These are phyloP conservation scores for Agrocybe pediades DNA, from an alignment of 768 basidiomycete genomes.

Conservation along the genomic window DNA sequence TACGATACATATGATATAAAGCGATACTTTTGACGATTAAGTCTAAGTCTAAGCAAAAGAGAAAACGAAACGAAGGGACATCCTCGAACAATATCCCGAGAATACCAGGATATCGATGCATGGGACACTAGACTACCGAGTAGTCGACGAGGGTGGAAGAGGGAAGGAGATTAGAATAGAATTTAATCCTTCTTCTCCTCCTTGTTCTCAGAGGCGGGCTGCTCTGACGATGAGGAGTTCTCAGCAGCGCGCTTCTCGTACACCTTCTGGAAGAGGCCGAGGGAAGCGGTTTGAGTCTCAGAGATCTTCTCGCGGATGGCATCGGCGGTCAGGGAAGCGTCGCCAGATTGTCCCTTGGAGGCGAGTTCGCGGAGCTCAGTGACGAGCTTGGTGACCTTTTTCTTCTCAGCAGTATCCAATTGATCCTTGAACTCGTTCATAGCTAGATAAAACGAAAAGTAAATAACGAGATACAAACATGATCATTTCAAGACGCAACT, in stretches of 20 bases:
- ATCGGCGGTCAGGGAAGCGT: slow-evolving; percentile 80
- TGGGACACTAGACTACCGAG: slow-evolving; percentile 11
- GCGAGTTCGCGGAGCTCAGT: slow-evolving; percentile 87
- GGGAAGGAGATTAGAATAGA: slow-evolving; percentile 12
- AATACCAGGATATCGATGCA: slow-evolving; percentile 5
- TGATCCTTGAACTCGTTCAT: slow-evolving; percentile 99
- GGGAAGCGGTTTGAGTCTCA: slow-evolving; percentile 92
- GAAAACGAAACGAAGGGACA: slow-evolving; percentile 21
- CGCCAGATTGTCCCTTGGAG: slow-evolving; percentile 86
- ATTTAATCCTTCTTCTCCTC: slow-evolving; percentile 88
- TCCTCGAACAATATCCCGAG: slow-evolving; percentile 3
- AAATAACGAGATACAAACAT: background rate
- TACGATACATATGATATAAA: slow-evolving; percentile 12
- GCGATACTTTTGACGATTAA: slow-evolving; percentile 32
- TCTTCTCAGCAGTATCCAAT: slow-evolving; percentile 88
- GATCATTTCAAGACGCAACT: too few species aligned
- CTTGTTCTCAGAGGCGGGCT: slow-evolving; percentile 43
- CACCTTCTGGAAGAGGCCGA: slow-evolving; percentile 97
- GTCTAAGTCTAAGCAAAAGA: slow-evolving; percentile 24
- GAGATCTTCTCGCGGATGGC: slow-evolving; percentile 89
- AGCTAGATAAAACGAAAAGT: slow-evolving; percentile 43
- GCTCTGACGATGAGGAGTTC: slow-evolving; percentile 48
- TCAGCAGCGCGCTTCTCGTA: slow-evolving; percentile 92
- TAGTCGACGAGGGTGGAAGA: slow-evolving; percentile 9
- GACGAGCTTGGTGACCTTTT: slow-evolving; percentile 89